phyloP scores from a whole-genome alignment of 371 early-diverging fungal genomes.

The Syncephalastrum sp. region DNA sequence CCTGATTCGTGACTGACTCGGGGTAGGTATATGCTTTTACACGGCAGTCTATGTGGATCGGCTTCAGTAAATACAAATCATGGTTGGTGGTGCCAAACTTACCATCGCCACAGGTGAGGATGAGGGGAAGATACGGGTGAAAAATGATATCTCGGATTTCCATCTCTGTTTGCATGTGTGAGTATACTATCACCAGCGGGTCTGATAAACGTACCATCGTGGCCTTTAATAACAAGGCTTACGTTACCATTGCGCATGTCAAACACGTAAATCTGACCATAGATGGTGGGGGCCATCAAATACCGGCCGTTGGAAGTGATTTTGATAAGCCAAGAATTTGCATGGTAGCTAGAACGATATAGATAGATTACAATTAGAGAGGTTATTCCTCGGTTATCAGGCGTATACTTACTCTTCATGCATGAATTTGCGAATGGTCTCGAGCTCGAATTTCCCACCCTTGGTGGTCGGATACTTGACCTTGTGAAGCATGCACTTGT shows the following conservation, averaged over 20 bases:
- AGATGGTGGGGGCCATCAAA: conserved; percentile 83
- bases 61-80: background rate
- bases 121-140: conserved; percentile 75
- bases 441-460: conserved; percentile 68
- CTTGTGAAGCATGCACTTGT: conserved; percentile 79
- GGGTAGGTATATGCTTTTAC: conserved; percentile 7
- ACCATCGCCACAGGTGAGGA: conserved; percentile 88
- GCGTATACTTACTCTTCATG: conserved; percentile 66
- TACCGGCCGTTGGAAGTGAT: conserved; percentile 85
- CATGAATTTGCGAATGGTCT: conserved; percentile 67
- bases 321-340: conserved; percentile 92
- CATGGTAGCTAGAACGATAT: conserved; percentile 58
- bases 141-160: conserved; percentile 92
- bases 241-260: conserved; percentile 72
- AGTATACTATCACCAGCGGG: background rate
- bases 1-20: too few species aligned
- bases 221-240: conserved; percentile 72
- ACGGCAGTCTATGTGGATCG: conserved; percentile 24
- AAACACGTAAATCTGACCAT: conserved; percentile 84
- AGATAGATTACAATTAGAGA: too few species aligned
- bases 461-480: conserved; percentile 72
- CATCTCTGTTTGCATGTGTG: conserved; percentile 46
- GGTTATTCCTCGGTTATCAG: background rate
- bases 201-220: conserved; percentile 61
- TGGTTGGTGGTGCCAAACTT: conserved; percentile 5